phyloP scores from a whole-genome alignment of 2,329 filamentous ascomycete genomes.

The Epicoccum nigrum region DNA sequence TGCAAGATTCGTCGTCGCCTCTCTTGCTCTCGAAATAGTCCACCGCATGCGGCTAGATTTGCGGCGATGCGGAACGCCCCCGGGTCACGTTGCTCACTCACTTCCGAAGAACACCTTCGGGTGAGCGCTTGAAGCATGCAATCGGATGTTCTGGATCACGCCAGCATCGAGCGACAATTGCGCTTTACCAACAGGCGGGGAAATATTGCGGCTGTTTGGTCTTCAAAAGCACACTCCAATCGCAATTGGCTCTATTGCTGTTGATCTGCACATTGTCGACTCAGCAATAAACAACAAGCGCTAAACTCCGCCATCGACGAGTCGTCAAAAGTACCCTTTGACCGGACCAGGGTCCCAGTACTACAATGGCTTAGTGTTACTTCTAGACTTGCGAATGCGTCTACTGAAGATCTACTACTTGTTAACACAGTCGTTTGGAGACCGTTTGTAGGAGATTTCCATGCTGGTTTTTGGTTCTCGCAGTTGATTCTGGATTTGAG shows the following conservation, averaged over 20 bases:
- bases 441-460: neutral
- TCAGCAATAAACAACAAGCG: conserved; percentile 5
- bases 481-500: neutral
- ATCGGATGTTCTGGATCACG: conserved; percentile 21
- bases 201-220: conserved; percentile 3
- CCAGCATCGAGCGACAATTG: conserved; percentile 16
- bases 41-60: conserved; percentile 17
- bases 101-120: conserved; percentile 32
- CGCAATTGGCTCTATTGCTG: conserved; percentile 8
- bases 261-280: conserved; percentile 15
- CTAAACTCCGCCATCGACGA: conserved; percentile 4
- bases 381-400: neutral
- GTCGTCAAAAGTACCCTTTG: conserved; percentile 9
- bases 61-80: conserved; percentile 26
- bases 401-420: neutral
- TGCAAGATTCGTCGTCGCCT: neutral
- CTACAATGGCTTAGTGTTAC: conserved; percentile 1
- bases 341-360: conserved; percentile 5
- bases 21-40: conserved; percentile 10
- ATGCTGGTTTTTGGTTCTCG: neutral
- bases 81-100: conserved; percentile 13
- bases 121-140: conserved; percentile 31
- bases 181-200: conserved; percentile 13
- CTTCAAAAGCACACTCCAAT: neutral
- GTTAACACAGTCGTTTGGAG: neutral